A percentile compares a stretch with the other conserved stretches of the same genome.
phyloP scores from a whole-genome alignment of 2,329 filamentous ascomycete genomes.

The Rutstroemia sp. region DNA sequence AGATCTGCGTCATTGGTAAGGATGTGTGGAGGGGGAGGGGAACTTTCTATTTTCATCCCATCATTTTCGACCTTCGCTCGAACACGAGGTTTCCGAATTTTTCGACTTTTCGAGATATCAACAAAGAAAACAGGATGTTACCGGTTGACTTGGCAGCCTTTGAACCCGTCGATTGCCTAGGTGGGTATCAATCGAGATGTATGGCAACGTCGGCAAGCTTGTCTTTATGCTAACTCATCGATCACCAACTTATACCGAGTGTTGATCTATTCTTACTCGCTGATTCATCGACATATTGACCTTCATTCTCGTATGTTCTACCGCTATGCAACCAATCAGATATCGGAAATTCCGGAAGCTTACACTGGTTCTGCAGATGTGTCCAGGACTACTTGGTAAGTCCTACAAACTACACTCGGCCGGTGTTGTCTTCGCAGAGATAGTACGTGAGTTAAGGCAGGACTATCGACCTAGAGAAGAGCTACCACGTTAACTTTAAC shows the following conservation, averaged over 20 bases:
- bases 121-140: too few relatives aligned
- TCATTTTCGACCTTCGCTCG: too few relatives aligned
- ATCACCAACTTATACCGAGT: too few relatives aligned
- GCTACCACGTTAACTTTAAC: too few relatives aligned
- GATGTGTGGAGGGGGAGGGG: neutral
- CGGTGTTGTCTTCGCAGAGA: neutral
- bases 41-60: slow-evolving; percentile 1
- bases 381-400: neutral
- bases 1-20: slow-evolving; percentile 1
- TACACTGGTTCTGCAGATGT: neutral
- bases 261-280: too few relatives aligned
- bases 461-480: too few relatives aligned
- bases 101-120: neutral
- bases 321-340: neutral
- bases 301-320: neutral
- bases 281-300: neutral
- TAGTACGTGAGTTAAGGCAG: neutral
- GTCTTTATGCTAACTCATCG: too few relatives aligned
- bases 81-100: too few relatives aligned
- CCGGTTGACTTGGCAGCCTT: too few relatives aligned
- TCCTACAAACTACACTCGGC: neutral
- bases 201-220: too few relatives aligned
- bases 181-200: neutral
- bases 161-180: neutral
- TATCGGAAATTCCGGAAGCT: neutral